A percentile compares a stretch with the other conserved stretches of the same genome.
These are phyloP conservation scores for Neoboletus brunneissimus DNA, from an alignment of 768 basidiomycete genomes.

Conservation along the genomic window DNA sequence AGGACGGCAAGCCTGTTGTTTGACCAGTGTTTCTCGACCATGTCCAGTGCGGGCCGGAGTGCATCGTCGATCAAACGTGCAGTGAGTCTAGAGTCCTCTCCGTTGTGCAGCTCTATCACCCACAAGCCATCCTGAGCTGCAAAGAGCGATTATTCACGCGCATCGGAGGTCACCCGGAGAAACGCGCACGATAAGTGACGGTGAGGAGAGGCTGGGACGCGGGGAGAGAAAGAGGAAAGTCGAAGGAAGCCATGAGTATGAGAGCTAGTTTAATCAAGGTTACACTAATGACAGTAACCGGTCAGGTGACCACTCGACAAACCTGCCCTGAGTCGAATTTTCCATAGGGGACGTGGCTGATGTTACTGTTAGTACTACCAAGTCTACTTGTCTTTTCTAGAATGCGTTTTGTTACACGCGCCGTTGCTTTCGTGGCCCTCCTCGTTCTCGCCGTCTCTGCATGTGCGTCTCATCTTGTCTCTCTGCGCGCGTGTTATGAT, in stretches of 20 bases:
- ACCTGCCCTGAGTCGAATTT: slow-evolving; percentile 28
- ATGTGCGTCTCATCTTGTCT: slow-evolving; percentile 17
- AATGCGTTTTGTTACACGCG: slow-evolving; percentile 37
- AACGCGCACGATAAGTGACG: slow-evolving; percentile 58
- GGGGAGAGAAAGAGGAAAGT: slow-evolving; percentile 48
- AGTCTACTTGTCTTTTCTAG: background rate
- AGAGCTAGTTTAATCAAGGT: background rate
- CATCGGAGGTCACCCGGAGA: background rate
- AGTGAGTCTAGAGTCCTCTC: slow-evolving; percentile 69
- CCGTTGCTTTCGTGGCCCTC: slow-evolving; percentile 28
- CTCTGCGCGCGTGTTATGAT: background rate
- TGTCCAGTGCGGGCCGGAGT: slow-evolving; percentile 67
- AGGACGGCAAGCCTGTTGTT: slow-evolving; percentile 45
- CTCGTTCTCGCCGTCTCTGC: slow-evolving; percentile 31
- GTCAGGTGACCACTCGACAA: slow-evolving; percentile 16
- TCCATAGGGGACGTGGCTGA: slow-evolving; percentile 28
- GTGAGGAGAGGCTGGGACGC: slow-evolving; percentile 53
- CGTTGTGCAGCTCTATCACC: slow-evolving; percentile 81
- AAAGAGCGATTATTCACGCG: background rate
- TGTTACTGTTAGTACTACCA: background rate
- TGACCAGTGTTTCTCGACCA: slow-evolving; percentile 72
- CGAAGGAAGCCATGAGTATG: slow-evolving; percentile 4
- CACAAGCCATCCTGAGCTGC: slow-evolving; percentile 53
- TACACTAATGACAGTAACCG: background rate
- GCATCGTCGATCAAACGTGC: slow-evolving; percentile 54